Evolutionary conservation across 2,329 filamentous ascomycete genomes (phyloP).

Genomic region (Penicillium sp.): DNA sequence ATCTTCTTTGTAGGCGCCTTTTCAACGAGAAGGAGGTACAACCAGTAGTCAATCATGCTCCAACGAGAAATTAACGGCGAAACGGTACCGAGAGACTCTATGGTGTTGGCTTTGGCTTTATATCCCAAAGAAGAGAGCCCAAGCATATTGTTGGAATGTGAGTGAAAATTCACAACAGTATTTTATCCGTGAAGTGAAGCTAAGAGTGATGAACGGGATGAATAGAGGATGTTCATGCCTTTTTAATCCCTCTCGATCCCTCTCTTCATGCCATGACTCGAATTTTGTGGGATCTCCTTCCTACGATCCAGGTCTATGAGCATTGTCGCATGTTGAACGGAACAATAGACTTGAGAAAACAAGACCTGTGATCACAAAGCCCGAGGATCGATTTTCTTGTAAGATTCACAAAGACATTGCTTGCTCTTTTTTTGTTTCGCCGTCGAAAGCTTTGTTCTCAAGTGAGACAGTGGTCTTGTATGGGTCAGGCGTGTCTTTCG

Average conservation of each 20-base stretch:
- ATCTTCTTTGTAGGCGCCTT: conserved; percentile 11
- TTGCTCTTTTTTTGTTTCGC: background rate
- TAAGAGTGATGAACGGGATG: background rate
- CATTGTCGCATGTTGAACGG: background rate
- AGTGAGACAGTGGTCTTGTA: background rate
- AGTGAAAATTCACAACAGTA: background rate
- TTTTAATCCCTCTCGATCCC: background rate
- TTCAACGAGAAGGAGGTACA: conserved; percentile 31
- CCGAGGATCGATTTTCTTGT: background rate
- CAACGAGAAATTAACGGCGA: conserved; percentile 23
- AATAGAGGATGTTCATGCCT: background rate
- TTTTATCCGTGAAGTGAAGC: no score
- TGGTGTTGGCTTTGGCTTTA: background rate
- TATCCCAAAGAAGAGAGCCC: background rate
- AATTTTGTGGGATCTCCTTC: background rate
- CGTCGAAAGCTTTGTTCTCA: background rate
- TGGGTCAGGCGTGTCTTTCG: background rate
- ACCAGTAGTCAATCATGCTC: conserved; percentile 32
- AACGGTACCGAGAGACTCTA: background rate
- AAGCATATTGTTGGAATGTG: background rate
- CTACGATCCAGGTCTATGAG: background rate
- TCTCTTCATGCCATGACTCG: background rate
- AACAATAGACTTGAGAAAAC: background rate
- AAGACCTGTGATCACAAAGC: background rate
- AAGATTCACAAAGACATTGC: background rate